These are phyloP conservation scores for Saturnispora ahearnii DNA, from an alignment of 805 yeast species.

Conservation along the genomic window DNA sequence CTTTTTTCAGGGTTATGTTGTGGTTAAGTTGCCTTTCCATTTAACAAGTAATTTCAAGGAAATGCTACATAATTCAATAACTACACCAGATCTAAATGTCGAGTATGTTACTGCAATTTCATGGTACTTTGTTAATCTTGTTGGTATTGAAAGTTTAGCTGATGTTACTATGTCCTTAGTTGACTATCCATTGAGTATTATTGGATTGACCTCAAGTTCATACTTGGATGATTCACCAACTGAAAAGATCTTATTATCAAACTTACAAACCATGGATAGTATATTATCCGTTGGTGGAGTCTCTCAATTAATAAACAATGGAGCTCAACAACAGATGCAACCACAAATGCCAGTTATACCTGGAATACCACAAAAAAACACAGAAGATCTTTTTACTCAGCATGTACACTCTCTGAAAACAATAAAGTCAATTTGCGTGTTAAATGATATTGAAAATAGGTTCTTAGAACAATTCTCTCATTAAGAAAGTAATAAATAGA, in stretches of 20 bases:
- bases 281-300: conserved; percentile 9
- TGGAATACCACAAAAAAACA: conserved; percentile 41
- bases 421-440: conserved; percentile 8
- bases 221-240: conserved; percentile 1
- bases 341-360: neutral
- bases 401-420: conserved; percentile 58
- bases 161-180: conserved; percentile 46
- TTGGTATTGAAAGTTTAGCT: conserved; percentile 73
- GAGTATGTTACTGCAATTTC: conserved; percentile 90
- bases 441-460: neutral
- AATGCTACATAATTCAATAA: conserved; percentile 84
- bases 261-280: conserved; percentile 4
- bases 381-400: conserved; percentile 51
- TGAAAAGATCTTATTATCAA: neutral
- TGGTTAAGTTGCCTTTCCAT: conserved; percentile 87
- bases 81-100: conserved; percentile 77
- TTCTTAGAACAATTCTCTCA: neutral
- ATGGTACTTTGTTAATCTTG: conserved; percentile 86
- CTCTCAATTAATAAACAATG: neutral
- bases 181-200: conserved; percentile 21
- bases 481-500: neutral
- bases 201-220: neutral
- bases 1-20: conserved; percentile 84
- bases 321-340: conserved; percentile 12
- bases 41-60: conserved; percentile 81